Evolutionary conservation across 768 basidiomycete species (phyloP), one percentile per base, ranked within the genome.

Genomic region (Botryobasidium botryosum): DNA sequence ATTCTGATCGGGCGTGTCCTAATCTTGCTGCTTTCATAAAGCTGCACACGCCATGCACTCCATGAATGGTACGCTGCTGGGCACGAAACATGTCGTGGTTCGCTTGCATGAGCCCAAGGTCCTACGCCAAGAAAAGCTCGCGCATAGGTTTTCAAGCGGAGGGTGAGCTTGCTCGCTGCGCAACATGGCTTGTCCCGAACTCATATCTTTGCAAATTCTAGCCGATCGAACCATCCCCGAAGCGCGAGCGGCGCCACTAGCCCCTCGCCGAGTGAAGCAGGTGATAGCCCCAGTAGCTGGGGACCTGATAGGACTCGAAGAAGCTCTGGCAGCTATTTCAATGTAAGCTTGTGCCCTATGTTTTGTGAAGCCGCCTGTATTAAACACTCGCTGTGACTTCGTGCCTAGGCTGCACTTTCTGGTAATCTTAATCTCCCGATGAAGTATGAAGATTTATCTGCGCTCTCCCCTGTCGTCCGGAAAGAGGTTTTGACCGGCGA

Each of bases 31-130:
- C 18, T 33, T 33, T 12, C 32, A 12, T 12, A 33, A 51, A 87
- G 87, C 87, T 27, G 49, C 70, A 24, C 68, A 70, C 7, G 88
- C 88, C 0, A 62, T 88, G 68, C 72, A 74, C 42, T 71, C 64
- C 7, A 88, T 91, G 86, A 86, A 91, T 46, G 84, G 85, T 13
- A 57, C 63, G 12, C 62, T 71, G 23, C 47, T 91, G 23, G 83
- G 82, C 25, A 62, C 68, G 12, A 86, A 88, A 57, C 74, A 80
- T 44, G 68, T 92, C 31, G 79, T 84, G 1, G 88, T 92, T 23
- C 74, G 88, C 33, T 62, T 91, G 43, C 86, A 91, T 52, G 88
- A 91, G 60, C 87, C 86, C 6, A 90, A 87, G 58, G 82, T 86
- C 57, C 61, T 88, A n/a, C 72, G 88, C 18, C 81, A 87, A 57